Percentiles rank a stretch among this genome's conserved stretches.
These are phyloP conservation scores for Macrophomina phaseolina DNA, from an alignment of 2,329 filamentous ascomycete species.

Conservation along the genomic window DNA sequence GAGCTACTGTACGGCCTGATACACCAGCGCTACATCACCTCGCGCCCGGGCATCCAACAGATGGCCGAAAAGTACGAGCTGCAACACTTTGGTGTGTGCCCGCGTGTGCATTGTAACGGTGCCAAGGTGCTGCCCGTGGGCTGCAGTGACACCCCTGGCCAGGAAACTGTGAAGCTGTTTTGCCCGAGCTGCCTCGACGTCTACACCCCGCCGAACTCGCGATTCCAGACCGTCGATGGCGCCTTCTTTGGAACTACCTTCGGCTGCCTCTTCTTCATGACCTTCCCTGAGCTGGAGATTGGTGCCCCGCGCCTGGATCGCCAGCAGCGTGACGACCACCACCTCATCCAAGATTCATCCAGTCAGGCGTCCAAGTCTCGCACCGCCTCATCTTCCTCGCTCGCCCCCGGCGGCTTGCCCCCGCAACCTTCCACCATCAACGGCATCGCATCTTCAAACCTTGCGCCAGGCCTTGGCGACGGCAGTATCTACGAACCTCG, in stretches of 20 bases:
- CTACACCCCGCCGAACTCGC: slow-evolving; percentile 95
- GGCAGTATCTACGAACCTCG: slow-evolving; percentile 90
- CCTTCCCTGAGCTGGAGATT: slow-evolving; percentile 94
- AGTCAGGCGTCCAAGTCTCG: slow-evolving; percentile 44
- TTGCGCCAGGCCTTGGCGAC: slow-evolving; percentile 82
- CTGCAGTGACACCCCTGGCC: slow-evolving; percentile 89
- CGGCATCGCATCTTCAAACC: slow-evolving; percentile 83
- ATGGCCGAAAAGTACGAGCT: slow-evolving; percentile 99
- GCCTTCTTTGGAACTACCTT: slow-evolving; percentile 99
- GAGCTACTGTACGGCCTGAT: slow-evolving; percentile 98
- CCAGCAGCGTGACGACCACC: slow-evolving; percentile 34
- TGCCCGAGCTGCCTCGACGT: slow-evolving; percentile 96
- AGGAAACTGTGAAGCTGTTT: slow-evolving; percentile 98
- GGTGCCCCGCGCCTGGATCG: slow-evolving; percentile 66
- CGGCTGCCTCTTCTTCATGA: slow-evolving; percentile 96
- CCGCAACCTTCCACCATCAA: slow-evolving; percentile 70
- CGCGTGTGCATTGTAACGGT: slow-evolving; percentile 89
- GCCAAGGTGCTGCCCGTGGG: slow-evolving; percentile 92
- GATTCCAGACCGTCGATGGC: slow-evolving; percentile 96
- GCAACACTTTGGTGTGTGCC: slow-evolving; percentile 93
- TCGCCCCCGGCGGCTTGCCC: slow-evolving; percentile 40
- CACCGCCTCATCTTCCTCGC: slow-evolving; percentile 40
- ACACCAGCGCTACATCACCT: slow-evolving; percentile 98
- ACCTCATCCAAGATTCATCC: slow-evolving; percentile 40
- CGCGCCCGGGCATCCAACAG: slow-evolving; percentile 92